Evolutionary conservation across 352 stramenopile species (phyloP).

Genomic region (Phytophthora tentaculata): DNA sequence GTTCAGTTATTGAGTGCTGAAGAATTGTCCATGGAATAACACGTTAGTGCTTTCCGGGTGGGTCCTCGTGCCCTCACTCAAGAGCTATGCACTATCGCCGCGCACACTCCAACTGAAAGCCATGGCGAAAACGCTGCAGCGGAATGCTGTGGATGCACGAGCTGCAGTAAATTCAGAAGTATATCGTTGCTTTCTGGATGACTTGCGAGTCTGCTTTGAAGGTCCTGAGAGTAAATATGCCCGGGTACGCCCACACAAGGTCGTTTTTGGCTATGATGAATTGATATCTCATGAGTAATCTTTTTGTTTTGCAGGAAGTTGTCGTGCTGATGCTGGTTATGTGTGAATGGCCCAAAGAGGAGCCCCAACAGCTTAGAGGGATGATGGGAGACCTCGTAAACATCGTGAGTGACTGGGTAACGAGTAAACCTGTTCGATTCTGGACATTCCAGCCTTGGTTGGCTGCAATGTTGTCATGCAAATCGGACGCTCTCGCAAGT

Average conservation of each 20-base stretch:
- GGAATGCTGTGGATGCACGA: slow-evolving; percentile 48
- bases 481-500: slow-evolving; percentile 23
- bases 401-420: slow-evolving; percentile 35
- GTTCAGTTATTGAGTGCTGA: slow-evolving; percentile 3
- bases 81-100: slow-evolving; percentile 49
- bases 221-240: slow-evolving; percentile 31
- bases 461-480: slow-evolving; percentile 34
- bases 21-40: not conserved
- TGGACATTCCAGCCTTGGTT: slow-evolving; percentile 44
- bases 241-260: no score
- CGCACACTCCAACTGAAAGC: slow-evolving; percentile 43
- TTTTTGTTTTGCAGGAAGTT: slow-evolving; percentile 35
- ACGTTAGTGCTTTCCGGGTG: slow-evolving; percentile 38
- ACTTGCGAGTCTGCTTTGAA: slow-evolving; percentile 29
- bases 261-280: no score
- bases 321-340: slow-evolving; percentile 43
- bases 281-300: not conserved
- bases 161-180: slow-evolving; percentile 21
- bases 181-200: slow-evolving; percentile 39
- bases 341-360: slow-evolving; percentile 41
- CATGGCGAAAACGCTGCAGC: slow-evolving; percentile 48
- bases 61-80: slow-evolving; percentile 33
- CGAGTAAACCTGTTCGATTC: slow-evolving; percentile 30
- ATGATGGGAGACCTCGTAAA: slow-evolving; percentile 37
- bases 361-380: slow-evolving; percentile 31